phyloP scores from a whole-genome alignment of 2,329 filamentous ascomycete species.

The Fusarium sp. region DNA sequence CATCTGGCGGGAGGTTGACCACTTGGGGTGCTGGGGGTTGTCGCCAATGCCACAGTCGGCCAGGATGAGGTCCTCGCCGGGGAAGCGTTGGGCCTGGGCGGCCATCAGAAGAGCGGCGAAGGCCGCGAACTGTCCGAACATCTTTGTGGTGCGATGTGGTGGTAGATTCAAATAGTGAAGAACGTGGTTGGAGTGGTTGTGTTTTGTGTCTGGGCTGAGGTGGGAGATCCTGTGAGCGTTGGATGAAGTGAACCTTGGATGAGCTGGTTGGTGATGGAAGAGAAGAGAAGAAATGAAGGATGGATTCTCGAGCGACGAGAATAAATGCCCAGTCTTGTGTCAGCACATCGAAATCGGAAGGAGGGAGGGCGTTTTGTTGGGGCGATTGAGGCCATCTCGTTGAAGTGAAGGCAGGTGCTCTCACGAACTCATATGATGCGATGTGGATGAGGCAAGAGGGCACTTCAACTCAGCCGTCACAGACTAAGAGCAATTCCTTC shows the following conservation, averaged over 20 bases:
- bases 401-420: slow-evolving; percentile 6
- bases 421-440: neutral
- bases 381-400: slow-evolving; percentile 2
- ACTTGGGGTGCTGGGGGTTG: slow-evolving; percentile 53
- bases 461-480: neutral
- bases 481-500: neutral
- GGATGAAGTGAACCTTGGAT: neutral
- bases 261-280: neutral
- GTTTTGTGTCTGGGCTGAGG: neutral
- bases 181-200: neutral
- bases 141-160: slow-evolving; percentile 35
- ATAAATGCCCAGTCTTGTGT: neutral
- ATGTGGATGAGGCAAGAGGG: neutral
- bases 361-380: slow-evolving; percentile 10
- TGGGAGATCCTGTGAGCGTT: slow-evolving; percentile 2
- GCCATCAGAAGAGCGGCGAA: slow-evolving; percentile 40
- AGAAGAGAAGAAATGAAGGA: neutral
- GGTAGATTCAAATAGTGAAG: neutral
- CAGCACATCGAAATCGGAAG: neutral
- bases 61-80: slow-evolving; percentile 54
- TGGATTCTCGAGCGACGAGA: neutral
- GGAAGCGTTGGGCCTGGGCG: slow-evolving; percentile 42
- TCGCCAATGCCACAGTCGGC: slow-evolving; percentile 58
- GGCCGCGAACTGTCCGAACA: slow-evolving; percentile 38
- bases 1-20: slow-evolving; percentile 59